These are phyloP conservation scores for Exophiala sp. DNA, from an alignment of 2,329 filamentous ascomycete genomes.

Conservation along the genomic window DNA sequence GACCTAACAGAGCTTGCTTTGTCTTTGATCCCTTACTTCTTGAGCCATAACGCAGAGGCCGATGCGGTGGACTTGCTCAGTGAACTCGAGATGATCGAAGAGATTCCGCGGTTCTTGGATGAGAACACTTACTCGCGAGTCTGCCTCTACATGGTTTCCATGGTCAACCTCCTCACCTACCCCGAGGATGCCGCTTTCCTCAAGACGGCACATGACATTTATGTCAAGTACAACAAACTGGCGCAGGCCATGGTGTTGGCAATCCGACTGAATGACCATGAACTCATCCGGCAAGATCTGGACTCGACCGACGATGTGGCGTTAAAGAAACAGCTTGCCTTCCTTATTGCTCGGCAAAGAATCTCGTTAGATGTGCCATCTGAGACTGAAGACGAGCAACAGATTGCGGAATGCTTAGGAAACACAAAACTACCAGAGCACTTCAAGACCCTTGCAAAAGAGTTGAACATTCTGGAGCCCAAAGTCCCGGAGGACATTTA, in stretches of 20 bases:
- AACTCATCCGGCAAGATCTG: constrained; percentile 77
- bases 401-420: constrained; percentile 74
- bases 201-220: constrained; percentile 85
- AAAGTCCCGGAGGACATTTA: constrained; percentile 98
- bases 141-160: constrained; percentile 97
- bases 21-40: constrained; percentile 83
- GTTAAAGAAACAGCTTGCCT: constrained; percentile 87
- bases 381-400: constrained; percentile 62
- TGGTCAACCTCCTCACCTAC: constrained; percentile 95
- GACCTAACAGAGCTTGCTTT: constrained; percentile 82
- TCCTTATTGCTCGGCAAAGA: constrained; percentile 84
- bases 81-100: constrained; percentile 93
- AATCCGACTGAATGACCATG: constrained; percentile 82
- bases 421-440: constrained; percentile 85
- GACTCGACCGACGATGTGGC: constrained; percentile 71
- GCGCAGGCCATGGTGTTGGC: constrained; percentile 91
- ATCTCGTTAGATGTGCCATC: constrained; percentile 68
- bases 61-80: constrained; percentile 96
- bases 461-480: constrained; percentile 92
- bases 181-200: constrained; percentile 96
- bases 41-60: constrained; percentile 95
- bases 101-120: constrained; percentile 82
- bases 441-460: constrained; percentile 90
- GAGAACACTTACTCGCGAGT: constrained; percentile 89
- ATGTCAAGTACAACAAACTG: constrained; percentile 85